Base-by-base conservation (phyloP, 495 filamentous ascomycete genomes). In the Trichocladium uniseriatum region DNA sequence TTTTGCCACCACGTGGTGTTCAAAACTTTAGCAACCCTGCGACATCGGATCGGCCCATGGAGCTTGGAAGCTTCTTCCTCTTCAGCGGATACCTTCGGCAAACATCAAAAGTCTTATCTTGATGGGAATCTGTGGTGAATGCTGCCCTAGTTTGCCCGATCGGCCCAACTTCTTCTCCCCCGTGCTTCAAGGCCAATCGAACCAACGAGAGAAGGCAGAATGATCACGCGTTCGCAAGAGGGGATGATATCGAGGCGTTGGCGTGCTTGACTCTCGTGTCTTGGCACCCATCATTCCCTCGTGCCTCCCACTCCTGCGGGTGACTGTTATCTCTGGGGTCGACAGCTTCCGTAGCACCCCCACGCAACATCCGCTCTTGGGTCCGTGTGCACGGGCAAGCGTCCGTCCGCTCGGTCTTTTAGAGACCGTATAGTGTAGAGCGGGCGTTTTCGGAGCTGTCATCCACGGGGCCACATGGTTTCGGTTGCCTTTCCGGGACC, bases 31-130 rank as follows among this genome's bases (percentile, higher is more conserved):
- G n/a, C 20, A n/a, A 39, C n/a, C 6, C 31, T 24, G 40, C 35
- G 40, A 48, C 32, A 45, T 45, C 43, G 43, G 43, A 45, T 32
- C 32, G 43, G 16, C 16, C 11, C 28, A 34, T 10, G 43, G 37
- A 20, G 18, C 14, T 6, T 15, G 16, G 37, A 38, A n/a, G n/a
- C n/a, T n/a, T n/a, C n/a, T n/a, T n/a, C 4, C 21, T 11, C n/a
- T 3, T 6, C 22, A 11, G 15, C 21, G 40, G 40, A 29, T 31
- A 43, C 21, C 40, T 27, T 43, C 27, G 40, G 27, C 21, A 41
- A 29, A 3, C 16, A 19, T 37, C 35, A 37, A 6, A 5, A 37
- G 14, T 15, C 6, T 6, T 15, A 6, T 3, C 35, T 3, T n/a
- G n/a, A n/a, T 14, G 15, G 5, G 35, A 7, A 37, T 37, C 35